Evolutionary conservation across 2,329 filamentous ascomycete genomes (phyloP), one percentile per base, ranked within the genome.

Genomic region (Diaporthe velutina): DNA sequence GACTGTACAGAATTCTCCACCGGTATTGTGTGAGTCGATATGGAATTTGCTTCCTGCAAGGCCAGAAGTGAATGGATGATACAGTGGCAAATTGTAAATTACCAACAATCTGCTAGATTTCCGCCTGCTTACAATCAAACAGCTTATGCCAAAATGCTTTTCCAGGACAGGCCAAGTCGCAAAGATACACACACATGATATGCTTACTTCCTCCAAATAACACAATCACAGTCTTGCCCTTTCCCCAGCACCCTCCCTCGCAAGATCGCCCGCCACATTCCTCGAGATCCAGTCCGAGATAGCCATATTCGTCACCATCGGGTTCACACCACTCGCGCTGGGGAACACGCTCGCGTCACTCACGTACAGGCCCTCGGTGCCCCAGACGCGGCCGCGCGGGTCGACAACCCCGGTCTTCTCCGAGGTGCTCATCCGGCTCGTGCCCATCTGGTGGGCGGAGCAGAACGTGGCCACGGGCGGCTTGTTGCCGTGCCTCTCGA

Each of bases 391-490:
- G 4, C 90, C 90, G 75, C 83, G 83, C 12, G 84, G 82, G 78
- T 91, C 88, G 6, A 92, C 90, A 12, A 90, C 90, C 45, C 89
- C 89, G 64, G 84, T 83, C 35, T 81, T 79, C 76, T 82, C 81
- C 75, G 80, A 82, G 33, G 84, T 84, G 75, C 89, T 90, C 93
- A 95, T 95, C 1, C 92, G 86, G 78, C 91, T 93, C 10, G 90
- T 90, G 25, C 93, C 92, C 93, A 95, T 95, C 83, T 95, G 93
- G 82, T 95, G 93, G 28, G 93, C 93, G 10, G 89, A 92, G 38
- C 87, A 83, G 78, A 90, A 93, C 13, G 83, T 80, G 12, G 85
- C 85, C 42, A 86, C 84, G 0, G 90, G 88, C n/a, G 86, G 84
- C 70, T 82, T 83, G 57, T 86, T 87, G 48, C 87, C 86, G 30